These are phyloP conservation scores for Candida verbasci DNA, from an alignment of 805 yeast genomes.

Conservation along the genomic window DNA sequence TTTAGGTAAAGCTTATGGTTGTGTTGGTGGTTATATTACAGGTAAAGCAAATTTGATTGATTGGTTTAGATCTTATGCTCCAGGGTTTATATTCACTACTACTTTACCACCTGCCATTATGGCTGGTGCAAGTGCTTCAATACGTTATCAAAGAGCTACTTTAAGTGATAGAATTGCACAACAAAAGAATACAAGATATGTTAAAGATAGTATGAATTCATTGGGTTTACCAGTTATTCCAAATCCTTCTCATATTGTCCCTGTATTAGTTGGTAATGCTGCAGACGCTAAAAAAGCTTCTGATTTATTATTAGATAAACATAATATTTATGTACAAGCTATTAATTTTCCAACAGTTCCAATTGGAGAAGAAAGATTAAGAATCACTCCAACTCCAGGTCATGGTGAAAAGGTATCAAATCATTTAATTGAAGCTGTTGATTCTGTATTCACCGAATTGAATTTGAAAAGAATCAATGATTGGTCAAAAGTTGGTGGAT, in stretches of 20 bases:
- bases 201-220: constrained; percentile 62
- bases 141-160: constrained; percentile 76
- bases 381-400: constrained; percentile 99
- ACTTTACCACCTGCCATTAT: constrained; percentile 95
- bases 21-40: constrained; percentile 97
- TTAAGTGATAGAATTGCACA: constrained; percentile 76
- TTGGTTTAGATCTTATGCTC: constrained; percentile 94
- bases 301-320: constrained; percentile 77
- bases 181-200: constrained; percentile 81
- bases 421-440: constrained; percentile 72
- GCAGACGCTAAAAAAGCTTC: constrained; percentile 87
- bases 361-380: constrained; percentile 89
- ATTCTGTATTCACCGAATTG: constrained; percentile 72
- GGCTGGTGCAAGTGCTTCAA: constrained; percentile 92
- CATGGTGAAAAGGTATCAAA: constrained; percentile 77
- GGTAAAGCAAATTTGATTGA: constrained; percentile 80
- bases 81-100: constrained; percentile 97
- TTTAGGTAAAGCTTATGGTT: constrained; percentile 93
- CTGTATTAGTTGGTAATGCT: constrained; percentile 92
- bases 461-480: constrained; percentile 69
- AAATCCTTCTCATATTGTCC: constrained; percentile 96
- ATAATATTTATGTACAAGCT: constrained; percentile 93
- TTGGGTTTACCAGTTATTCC: constrained; percentile 94
- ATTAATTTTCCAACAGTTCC: constrained; percentile 98
- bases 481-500: constrained; percentile 82